Evolutionary conservation across 2,329 filamentous ascomycete genomes (phyloP).

Genomic region (Trichoderma simmonsii): DNA sequence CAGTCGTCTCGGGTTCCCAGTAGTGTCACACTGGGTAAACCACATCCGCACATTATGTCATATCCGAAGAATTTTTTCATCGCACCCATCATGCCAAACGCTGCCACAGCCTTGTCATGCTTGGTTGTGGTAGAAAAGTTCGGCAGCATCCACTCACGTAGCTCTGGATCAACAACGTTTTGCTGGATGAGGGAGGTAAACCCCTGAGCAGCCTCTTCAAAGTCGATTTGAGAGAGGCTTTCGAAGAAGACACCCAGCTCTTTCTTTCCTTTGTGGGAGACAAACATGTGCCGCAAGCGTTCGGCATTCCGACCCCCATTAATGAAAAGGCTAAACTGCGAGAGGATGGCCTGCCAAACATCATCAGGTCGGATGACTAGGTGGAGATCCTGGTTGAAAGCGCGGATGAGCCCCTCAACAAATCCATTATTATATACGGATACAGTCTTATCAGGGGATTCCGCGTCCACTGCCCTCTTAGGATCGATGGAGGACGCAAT

Average conservation of each 20-base stretch:
- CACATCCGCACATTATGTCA: neutral
- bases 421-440: neutral
- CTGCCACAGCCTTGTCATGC: neutral
- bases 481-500: neutral
- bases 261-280: neutral
- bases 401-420: neutral
- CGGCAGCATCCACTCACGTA: neutral
- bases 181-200: neutral
- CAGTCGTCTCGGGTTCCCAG: neutral
- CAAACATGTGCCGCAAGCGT: neutral
- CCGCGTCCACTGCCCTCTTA: neutral
- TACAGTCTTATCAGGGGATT: neutral
- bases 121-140: neutral
- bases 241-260: too few relatives aligned
- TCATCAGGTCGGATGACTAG: neutral
- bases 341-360: neutral
- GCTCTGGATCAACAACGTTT: neutral
- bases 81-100: neutral
- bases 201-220: neutral
- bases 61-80: neutral
- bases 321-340: neutral
- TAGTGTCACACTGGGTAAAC: neutral
- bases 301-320: neutral
- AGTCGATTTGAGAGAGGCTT: neutral
- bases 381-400: neutral